These are phyloP conservation scores for Phytophthora sp. DNA, from an alignment of 352 stramenopile genomes.

Conservation along the genomic window DNA sequence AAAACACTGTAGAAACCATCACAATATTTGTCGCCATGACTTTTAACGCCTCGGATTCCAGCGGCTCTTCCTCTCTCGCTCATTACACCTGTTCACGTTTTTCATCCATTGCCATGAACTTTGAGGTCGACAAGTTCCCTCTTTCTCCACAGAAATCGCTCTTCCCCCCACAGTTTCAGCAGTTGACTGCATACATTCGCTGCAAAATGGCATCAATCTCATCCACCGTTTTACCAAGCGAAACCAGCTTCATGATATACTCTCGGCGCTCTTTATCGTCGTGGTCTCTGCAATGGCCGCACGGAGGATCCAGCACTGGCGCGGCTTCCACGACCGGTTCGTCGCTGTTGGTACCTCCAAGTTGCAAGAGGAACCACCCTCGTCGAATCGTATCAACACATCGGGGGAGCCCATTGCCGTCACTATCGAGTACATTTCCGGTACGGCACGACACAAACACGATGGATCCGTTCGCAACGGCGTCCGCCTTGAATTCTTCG, in stretches of 20 bases:
- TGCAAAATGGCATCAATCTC: slow-evolving; percentile 32
- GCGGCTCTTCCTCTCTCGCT: too few species aligned
- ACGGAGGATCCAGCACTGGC: not conserved
- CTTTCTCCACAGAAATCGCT: not conserved
- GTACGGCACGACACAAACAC: slow-evolving; percentile 31
- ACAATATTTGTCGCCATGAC: too few species aligned
- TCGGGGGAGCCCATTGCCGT: slow-evolving; percentile 17
- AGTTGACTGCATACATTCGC: slow-evolving; percentile 27
- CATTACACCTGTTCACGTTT: too few species aligned
- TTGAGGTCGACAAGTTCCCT: not conserved
- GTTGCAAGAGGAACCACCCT: slow-evolving; percentile 29
- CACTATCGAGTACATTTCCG: slow-evolving; percentile 25
- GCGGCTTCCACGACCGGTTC: not conserved
- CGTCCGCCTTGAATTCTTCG: slow-evolving; percentile 31
- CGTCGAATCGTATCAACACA: slow-evolving; percentile 31
- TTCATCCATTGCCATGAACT: slow-evolving; percentile 18
- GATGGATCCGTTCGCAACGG: slow-evolving; percentile 19
- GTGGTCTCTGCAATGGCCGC: slow-evolving; percentile 7
- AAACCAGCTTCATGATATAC: slow-evolving; percentile 32
- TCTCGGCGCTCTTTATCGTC: slow-evolving; percentile 26
- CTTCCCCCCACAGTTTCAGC: not conserved
- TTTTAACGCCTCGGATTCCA: too few species aligned
- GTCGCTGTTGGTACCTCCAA: not conserved
- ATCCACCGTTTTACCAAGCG: slow-evolving; percentile 31
- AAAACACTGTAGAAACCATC: too few species aligned